phyloP scores from a whole-genome alignment of 768 basidiomycete species.

The Leccinellum albellum region DNA sequence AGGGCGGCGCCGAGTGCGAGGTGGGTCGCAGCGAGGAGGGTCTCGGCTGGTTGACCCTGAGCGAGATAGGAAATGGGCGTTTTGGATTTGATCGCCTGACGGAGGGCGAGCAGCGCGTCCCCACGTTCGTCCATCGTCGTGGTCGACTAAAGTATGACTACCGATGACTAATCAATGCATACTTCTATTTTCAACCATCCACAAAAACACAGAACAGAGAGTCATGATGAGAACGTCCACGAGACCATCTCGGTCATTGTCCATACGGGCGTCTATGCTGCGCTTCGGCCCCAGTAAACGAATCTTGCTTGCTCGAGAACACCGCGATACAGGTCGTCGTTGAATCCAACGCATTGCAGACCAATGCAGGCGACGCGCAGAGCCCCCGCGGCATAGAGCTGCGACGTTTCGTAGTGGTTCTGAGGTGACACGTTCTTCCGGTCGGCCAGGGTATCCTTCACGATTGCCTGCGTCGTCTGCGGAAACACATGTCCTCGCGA shows the following conservation, averaged over 20 bases:
- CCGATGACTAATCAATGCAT: neutral
- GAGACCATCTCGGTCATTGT: neutral
- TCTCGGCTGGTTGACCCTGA: conserved; percentile 36
- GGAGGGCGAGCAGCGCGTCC: conserved; percentile 54
- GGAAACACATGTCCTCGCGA: conserved; percentile 10
- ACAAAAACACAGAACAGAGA: neutral
- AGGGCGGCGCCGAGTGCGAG: conserved; percentile 52
- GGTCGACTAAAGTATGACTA: neutral
- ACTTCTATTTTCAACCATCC: neutral
- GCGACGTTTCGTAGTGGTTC: conserved; percentile 68
- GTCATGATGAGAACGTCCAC: neutral
- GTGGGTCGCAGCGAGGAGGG: conserved; percentile 58
- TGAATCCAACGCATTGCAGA: conserved; percentile 76
- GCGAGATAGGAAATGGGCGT: conserved; percentile 45
- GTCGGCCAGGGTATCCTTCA: conserved; percentile 67
- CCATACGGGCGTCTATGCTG: conserved; percentile 11
- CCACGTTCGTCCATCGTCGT: neutral
- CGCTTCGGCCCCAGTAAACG: conserved; percentile 21
- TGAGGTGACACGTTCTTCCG: conserved; percentile 78
- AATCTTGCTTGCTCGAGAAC: conserved; percentile 59
- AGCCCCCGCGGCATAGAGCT: conserved; percentile 71
- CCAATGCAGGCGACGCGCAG: conserved; percentile 71
- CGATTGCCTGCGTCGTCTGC: conserved; percentile 61
- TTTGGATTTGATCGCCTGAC: conserved; percentile 58
- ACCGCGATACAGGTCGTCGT: conserved; percentile 57